A percentile compares a stretch with the other conserved stretches of the same genome.
These are phyloP conservation scores for Delphinella strobiligena DNA, from an alignment of 2,329 filamentous ascomycete genomes.

Conservation along the genomic window DNA sequence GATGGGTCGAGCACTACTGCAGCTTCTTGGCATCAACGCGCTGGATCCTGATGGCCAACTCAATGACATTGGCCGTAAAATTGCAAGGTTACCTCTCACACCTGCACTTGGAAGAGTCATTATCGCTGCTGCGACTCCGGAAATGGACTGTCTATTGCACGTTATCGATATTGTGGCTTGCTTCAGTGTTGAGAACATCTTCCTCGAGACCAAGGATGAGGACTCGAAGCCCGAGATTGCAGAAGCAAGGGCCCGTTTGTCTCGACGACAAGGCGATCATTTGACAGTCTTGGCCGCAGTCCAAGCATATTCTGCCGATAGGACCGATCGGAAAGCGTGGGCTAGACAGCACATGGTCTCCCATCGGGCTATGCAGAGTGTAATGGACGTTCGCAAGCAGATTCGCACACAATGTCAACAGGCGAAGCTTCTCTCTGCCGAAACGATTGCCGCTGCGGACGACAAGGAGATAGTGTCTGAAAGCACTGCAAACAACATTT, in stretches of 20 bases:
- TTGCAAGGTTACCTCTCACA: constrained; percentile 73
- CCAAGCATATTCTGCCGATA: constrained; percentile 46
- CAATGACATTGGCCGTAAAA: constrained; percentile 59
- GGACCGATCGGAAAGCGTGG: constrained; percentile 48
- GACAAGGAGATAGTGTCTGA: constrained; percentile 19
- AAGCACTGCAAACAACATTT: constrained; percentile 36
- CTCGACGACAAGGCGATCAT: constrained; percentile 51
- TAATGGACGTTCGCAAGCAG: constrained; percentile 54
- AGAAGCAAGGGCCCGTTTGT: constrained; percentile 42
- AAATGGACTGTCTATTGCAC: constrained; percentile 63
- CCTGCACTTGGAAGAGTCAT: constrained; percentile 72
- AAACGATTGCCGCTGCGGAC: constrained; percentile 12
- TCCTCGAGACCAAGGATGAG: constrained; percentile 46
- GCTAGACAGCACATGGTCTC: constrained; percentile 46
- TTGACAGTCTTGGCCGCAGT: constrained; percentile 50
- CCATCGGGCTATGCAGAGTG: constrained; percentile 52
- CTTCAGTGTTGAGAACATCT: constrained; percentile 53
- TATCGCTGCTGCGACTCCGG: constrained; percentile 60
- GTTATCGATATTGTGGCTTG: constrained; percentile 71
- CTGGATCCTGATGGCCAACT: constrained; percentile 61
- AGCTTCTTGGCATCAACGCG: constrained; percentile 68
- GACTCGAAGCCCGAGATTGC: constrained; percentile 49
- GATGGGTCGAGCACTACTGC: constrained; percentile 69
- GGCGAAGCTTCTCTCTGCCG: constrained; percentile 24
- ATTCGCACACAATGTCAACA: constrained; percentile 43